A percentile compares a stretch with the other conserved stretches of the same genome.
Evolutionary conservation across 1,139 yeast species (phyloP).

Genomic region (Sugiyamaella xylanicola): DNA sequence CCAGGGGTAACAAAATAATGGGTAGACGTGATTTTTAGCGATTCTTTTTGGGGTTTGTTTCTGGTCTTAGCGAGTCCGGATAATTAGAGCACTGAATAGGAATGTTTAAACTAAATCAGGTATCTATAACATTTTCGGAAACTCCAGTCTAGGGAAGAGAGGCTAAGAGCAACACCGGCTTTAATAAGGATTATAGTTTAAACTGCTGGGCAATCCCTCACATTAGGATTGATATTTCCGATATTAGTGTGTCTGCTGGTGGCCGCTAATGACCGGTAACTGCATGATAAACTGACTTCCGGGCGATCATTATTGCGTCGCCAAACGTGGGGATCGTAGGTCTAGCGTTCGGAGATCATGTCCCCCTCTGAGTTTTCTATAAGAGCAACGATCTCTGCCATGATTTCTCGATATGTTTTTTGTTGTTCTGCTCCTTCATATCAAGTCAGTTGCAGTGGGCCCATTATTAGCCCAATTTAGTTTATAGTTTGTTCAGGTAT

Average conservation of each 20-base stretch:
- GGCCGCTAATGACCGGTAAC: not conserved
- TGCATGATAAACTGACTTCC: not conserved
- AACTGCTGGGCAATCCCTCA: no score
- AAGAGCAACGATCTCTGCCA: not conserved
- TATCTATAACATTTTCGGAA: not conserved
- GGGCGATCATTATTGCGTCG: conserved; percentile 3
- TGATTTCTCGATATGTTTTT: not conserved
- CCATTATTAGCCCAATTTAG: no score
- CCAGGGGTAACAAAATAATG: no score
- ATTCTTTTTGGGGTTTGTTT: not conserved
- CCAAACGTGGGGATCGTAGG: not conserved
- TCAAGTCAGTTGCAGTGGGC: no score
- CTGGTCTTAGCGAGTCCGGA: not conserved
- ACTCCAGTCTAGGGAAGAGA: not conserved
- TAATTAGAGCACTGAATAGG: not conserved
- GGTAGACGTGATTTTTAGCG: no score
- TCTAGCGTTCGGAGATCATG: not conserved
- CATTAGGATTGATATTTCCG: no score
- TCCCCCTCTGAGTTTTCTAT: not conserved
- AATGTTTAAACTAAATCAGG: not conserved
- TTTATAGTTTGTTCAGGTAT: no score
- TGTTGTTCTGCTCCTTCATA: not conserved
- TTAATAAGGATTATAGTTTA: no score
- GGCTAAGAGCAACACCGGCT: no score
- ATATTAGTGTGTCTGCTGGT: not conserved